These are phyloP conservation scores for Penicillium cosmopolitanum DNA, from an alignment of 495 filamentous ascomycete species.

Conservation along the genomic window DNA sequence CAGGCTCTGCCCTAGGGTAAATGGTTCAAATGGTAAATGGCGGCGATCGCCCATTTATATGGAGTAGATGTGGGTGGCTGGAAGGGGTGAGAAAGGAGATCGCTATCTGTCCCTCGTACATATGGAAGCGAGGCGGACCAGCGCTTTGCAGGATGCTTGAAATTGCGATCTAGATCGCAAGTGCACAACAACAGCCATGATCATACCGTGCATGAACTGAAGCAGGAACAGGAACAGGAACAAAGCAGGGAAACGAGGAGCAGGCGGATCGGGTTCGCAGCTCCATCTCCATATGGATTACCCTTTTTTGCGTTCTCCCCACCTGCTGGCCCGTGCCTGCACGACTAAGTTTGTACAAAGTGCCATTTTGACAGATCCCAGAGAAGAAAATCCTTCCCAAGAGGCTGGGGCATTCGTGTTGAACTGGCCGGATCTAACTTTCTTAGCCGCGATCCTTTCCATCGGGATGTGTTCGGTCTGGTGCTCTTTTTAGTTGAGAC, in stretches of 20 bases:
- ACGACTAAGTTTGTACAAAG: slow-evolving; percentile 3
- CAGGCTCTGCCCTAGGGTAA: slow-evolving; percentile 7
- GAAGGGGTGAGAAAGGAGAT: not conserved
- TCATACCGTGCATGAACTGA: slow-evolving; percentile 2
- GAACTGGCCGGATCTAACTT: not conserved
- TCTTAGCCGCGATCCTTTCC: slow-evolving; percentile 2
- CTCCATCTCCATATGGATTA: not conserved
- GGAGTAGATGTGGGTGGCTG: not conserved
- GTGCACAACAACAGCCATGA: not conserved
- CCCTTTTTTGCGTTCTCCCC: not conserved
- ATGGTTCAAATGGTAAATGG: not conserved
- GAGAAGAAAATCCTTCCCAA: not conserved
- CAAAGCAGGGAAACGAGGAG: slow-evolving; percentile 1
- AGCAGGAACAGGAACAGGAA: slow-evolving; percentile 7
- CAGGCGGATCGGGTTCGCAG: not conserved
- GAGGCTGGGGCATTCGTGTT: slow-evolving; percentile 1
- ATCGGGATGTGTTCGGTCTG: not conserved
- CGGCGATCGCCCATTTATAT: slow-evolving; percentile 1
- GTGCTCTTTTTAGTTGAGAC: not conserved
- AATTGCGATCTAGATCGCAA: slow-evolving; percentile 3
- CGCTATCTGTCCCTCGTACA: not conserved
- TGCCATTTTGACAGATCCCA: not conserved
- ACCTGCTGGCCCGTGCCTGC: slow-evolving; percentile 4
- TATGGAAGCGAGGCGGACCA: no score
- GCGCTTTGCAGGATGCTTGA: not conserved